Evolutionary conservation across 305 asterid species (phyloP), one percentile per base, ranked within the genome.

Genomic region (Fraxinus albicans): DNA sequence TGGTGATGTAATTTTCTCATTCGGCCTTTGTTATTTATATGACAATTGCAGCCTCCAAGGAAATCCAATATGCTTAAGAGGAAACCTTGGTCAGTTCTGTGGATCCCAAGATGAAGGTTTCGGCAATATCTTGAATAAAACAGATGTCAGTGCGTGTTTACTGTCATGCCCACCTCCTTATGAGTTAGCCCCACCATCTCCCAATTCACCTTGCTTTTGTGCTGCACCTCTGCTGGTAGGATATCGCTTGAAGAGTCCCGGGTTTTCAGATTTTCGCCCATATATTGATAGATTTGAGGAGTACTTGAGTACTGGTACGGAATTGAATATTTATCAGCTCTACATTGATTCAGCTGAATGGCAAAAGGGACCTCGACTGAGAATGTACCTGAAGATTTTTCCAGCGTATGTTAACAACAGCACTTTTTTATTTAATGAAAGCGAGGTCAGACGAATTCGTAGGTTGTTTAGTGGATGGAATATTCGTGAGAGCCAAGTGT

Each of bases 161-260:
- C 82, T 85, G 44, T 19, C 83, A 38, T 97, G 99, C 87, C 97
- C 97, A n/a, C 86, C 83, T 8, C 91, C 89, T 73, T 93, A 81
- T 47, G 92, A 93, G 80, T 91, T 92, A 73, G 88, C 95, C 73
- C 91, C 96, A 31, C 81, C 91, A 78, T 83, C 91, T 86, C 90
- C 96, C 33, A 23, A 65, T 17, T 33, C 82, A 36, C 53, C 31
- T 33, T 97, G 99, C 88, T 86, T 94, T 85, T 97, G 99, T 88
- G 94, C 96, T 77, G 95, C 86, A 70, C 99, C 99, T 10, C 82
- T 97, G 72, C 87, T 85, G 78, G 88, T 97, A 82, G 98, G 98
- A 78, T 97, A 93, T 84, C 91, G 99, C 83, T 86, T 97, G 83
- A 97, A 97, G 88, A 95, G 99, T 86, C 99, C 99, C 47, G 98